phyloP scores from a whole-genome alignment of 1,284 basidiomycete species.

The Inonotus obliquus region DNA sequence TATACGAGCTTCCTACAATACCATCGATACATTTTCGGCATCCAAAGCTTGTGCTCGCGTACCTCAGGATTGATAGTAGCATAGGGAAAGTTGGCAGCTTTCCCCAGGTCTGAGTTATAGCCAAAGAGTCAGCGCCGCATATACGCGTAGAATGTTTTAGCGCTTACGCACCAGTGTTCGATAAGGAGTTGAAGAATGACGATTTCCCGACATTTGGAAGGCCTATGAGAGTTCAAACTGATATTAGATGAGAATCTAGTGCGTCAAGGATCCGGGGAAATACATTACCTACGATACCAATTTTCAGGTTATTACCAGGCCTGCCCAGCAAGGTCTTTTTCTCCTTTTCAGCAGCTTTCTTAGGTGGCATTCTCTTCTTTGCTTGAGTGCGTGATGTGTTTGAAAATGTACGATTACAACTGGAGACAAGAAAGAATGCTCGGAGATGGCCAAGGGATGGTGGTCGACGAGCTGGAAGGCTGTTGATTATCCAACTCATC shows the following conservation, averaged over 20 bases:
- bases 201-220: slow-evolving; percentile 94
- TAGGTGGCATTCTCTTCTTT: slow-evolving; percentile 63
- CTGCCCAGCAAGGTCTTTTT: slow-evolving; percentile 86
- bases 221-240: slow-evolving; percentile 40
- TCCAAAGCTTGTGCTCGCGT: slow-evolving; percentile 12
- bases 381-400: slow-evolving; percentile 23
- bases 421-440: slow-evolving; percentile 21
- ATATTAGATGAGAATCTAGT: slow-evolving; percentile 21
- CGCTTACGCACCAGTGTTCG: slow-evolving; percentile 68
- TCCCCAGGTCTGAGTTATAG: slow-evolving; percentile 74
- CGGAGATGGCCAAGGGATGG: slow-evolving; percentile 15
- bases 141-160: slow-evolving; percentile 18
- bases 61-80: slow-evolving; percentile 90
- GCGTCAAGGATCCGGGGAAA: slow-evolving; percentile 18
- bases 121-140: neutral
- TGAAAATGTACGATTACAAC: slow-evolving; percentile 18
- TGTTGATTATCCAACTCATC: neutral
- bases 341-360: slow-evolving; percentile 61
- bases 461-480: neutral
- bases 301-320: slow-evolving; percentile 91
- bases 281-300: slow-evolving; percentile 90
- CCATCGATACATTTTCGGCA: neutral
- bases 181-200: slow-evolving; percentile 93
- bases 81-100: slow-evolving; percentile 98
- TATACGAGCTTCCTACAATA: slow-evolving; percentile 75